A percentile compares a stretch with the other conserved stretches of the same genome.
Evolutionary conservation across 306 rosid species (phyloP).

Genomic region (Cucurbita maxima): DNA sequence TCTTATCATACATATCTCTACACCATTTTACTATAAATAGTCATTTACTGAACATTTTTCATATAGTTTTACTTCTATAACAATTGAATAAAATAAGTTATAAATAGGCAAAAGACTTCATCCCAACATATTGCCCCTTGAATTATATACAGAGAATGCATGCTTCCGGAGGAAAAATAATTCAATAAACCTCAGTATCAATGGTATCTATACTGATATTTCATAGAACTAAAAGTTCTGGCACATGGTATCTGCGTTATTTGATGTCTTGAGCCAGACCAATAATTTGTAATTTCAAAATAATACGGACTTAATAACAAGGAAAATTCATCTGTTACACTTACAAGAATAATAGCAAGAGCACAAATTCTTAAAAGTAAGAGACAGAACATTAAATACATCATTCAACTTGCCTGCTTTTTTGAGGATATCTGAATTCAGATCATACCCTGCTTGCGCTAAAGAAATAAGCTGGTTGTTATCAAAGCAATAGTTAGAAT

Average conservation of each 20-base stretch:
- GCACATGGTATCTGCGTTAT: not conserved
- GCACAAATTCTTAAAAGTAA: not conserved
- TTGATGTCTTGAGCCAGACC: not conserved
- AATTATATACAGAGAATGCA: not conserved
- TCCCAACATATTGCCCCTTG: not conserved
- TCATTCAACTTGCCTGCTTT: constrained; percentile 35
- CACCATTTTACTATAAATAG: no score
- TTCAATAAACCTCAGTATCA: not conserved
- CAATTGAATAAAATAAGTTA: no score
- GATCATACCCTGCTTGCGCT: constrained; percentile 64
- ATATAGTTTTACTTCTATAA: no score
- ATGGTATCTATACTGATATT: not conserved
- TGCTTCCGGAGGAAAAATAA: not conserved
- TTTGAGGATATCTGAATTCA: constrained; percentile 43
- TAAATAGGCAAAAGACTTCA: no score
- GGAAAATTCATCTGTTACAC: not conserved
- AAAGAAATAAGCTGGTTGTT: constrained; percentile 46
- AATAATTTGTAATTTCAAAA: no score
- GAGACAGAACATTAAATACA: not conserved
- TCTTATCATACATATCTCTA: no score
- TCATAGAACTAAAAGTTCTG: not conserved
- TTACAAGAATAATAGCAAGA: not conserved
- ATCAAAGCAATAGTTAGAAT: not conserved
- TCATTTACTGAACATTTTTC: no score
- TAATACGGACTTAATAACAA: no score